Percentiles rank a stretch among this genome's conserved stretches.
Conservation (phyloP, 208 protist genomes). For the Trypanosoma vivax region DNA sequence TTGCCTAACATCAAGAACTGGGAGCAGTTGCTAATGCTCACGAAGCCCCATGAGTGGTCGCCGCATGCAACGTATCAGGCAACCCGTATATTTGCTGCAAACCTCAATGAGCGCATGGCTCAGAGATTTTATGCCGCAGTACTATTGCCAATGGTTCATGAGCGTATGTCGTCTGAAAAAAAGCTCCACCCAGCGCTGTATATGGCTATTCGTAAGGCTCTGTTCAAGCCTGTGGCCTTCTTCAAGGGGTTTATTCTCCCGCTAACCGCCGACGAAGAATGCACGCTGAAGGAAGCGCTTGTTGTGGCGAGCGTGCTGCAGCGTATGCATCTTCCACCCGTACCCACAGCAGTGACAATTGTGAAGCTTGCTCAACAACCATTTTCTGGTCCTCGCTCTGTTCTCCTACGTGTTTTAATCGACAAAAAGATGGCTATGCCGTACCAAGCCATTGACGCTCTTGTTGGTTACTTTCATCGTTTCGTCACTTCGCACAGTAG, state of each 20-base stretch:
- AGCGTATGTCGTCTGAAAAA: conserved; percentile 64
- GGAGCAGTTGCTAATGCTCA: conserved; percentile 97
- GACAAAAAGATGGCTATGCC: conserved; percentile 98
- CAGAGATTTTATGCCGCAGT: conserved; percentile 98
- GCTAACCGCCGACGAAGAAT: conserved; percentile 91
- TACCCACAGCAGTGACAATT: conserved; percentile 90
- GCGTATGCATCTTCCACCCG: conserved; percentile 87
- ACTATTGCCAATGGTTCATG: conserved; percentile 93
- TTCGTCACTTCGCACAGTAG: conserved; percentile 80
- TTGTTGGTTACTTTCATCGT: conserved; percentile 94
- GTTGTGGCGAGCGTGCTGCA: conserved; percentile 92
- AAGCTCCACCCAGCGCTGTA: conserved; percentile 98
- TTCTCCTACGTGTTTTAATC: conserved; percentile 95
- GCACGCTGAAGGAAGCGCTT: conserved; percentile 92
- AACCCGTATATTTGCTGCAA: conserved; percentile 96
- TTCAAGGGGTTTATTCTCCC: conserved; percentile 99
- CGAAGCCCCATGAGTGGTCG: conserved; percentile 93
- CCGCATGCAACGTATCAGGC: conserved; percentile 93
- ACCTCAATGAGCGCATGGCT: conserved; percentile 94
- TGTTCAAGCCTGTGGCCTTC: conserved; percentile 98
- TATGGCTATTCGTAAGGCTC: conserved; percentile 95
- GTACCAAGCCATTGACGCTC: conserved; percentile 91
- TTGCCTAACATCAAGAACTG: conserved; percentile 95
- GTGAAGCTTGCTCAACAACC: conserved; percentile 92
- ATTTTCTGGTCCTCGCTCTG: conserved; percentile 85